These are phyloP conservation scores for Panaeolus cyanescens DNA, from an alignment of 768 basidiomycete genomes.

Conservation along the genomic window DNA sequence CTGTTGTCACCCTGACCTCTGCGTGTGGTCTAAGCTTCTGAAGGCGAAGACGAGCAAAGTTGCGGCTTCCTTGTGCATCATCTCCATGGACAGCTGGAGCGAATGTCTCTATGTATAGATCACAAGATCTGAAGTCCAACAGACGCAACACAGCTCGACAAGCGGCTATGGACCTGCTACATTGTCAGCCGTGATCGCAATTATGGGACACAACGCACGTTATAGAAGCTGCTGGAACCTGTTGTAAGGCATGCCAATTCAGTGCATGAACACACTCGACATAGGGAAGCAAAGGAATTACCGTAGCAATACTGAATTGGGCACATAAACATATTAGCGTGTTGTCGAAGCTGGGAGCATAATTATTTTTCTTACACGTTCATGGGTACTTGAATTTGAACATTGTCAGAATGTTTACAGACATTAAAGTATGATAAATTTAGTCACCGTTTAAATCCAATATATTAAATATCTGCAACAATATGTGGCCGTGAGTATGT, in stretches of 20 bases:
- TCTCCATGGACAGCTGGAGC: conserved; percentile 34
- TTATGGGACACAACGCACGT: conserved; percentile 41
- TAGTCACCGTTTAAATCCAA: conserved; percentile 59
- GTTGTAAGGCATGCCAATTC: not conserved
- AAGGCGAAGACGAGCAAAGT: conserved; percentile 23
- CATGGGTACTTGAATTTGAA: conserved; percentile 47
- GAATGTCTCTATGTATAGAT: conserved; percentile 49
- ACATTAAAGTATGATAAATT: not conserved
- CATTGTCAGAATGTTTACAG: conserved; percentile 4
- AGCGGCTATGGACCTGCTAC: conserved; percentile 56
- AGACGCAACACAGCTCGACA: conserved; percentile 71
- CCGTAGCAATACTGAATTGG: conserved; percentile 51
- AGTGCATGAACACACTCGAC: not conserved
- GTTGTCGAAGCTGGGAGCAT: not conserved
- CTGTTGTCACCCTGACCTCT: conserved; percentile 59
- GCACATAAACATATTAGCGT: not conserved
- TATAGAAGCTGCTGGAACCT: conserved; percentile 67
- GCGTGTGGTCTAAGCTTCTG: conserved; percentile 35
- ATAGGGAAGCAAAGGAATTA: conserved; percentile 22
- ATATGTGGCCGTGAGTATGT: not conserved
- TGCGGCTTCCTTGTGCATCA: conserved; percentile 33
- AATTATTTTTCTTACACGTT: conserved; percentile 49
- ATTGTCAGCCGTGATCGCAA: conserved; percentile 6
- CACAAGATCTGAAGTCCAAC: conserved; percentile 51
- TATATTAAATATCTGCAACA: conserved; percentile 50